Conservation (phyloP, 345 rosid genomes). For the Euphorbia lathyris region DNA sequence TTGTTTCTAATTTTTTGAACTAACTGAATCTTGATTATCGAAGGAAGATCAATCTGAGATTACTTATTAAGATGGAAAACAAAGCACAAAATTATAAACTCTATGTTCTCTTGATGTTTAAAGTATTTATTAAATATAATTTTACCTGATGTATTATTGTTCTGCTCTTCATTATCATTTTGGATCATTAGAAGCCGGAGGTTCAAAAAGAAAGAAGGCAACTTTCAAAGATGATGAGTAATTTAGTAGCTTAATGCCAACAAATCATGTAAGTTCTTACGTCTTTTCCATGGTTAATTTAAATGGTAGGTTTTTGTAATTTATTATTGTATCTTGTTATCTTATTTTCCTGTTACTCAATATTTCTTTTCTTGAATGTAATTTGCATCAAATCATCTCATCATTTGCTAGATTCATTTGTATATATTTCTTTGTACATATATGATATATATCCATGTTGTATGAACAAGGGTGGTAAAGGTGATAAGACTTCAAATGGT, state of each 20-base stretch:
- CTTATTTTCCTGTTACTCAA: constrained; percentile 9
- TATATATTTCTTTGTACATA: constrained; percentile 10
- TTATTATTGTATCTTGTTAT: no score
- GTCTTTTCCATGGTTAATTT: constrained; percentile 1
- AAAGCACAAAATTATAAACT: background rate
- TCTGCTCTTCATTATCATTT: constrained; percentile 11
- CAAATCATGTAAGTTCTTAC: constrained; percentile 60
- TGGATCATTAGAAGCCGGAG: constrained; percentile 41
- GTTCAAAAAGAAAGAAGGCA: constrained; percentile 74
- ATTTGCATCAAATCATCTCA: background rate
- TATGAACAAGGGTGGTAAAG: constrained; percentile 51
- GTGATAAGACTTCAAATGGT: constrained; percentile 37
- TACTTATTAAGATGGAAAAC: constrained; percentile 32
- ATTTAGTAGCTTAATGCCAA: constrained; percentile 79
- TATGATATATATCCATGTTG: constrained; percentile 33
- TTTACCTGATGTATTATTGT: constrained; percentile 7
- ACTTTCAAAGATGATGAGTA: constrained; percentile 83
- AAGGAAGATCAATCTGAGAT: constrained; percentile 53
- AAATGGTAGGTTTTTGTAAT: background rate
- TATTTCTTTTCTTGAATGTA: background rate
- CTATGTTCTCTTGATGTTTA: background rate
- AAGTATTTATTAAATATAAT: constrained; percentile 1
- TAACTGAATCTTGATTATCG: constrained; percentile 17
- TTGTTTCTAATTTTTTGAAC: constrained; percentile 5
- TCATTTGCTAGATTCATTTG: constrained; percentile 7